phyloP scores from a whole-genome alignment of 1,284 basidiomycete genomes.

The Phylloboletellus chloephorus region DNA sequence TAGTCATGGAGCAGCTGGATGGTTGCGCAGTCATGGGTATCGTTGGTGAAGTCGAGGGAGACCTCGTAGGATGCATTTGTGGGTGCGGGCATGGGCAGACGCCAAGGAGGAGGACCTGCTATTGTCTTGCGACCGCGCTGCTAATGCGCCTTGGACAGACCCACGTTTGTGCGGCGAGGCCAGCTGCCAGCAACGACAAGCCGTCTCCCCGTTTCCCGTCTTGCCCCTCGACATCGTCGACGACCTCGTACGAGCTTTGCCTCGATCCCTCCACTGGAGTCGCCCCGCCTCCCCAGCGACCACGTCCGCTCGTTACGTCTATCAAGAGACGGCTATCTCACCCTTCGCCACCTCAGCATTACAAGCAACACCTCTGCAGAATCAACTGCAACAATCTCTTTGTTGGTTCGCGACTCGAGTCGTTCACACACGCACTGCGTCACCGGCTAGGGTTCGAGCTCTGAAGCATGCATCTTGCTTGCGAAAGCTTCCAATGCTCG shows the following conservation, averaged over 20 bases:
- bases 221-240: conserved; percentile 37
- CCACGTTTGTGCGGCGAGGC: conserved; percentile 30
- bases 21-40: conserved; percentile 58
- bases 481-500: conserved; percentile 26
- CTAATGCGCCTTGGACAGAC: conserved; percentile 24
- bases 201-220: too few relatives aligned
- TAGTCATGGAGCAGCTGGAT: conserved; percentile 63
- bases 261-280: conserved; percentile 30
- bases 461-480: conserved; percentile 32
- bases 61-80: conserved; percentile 51
- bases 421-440: conserved; percentile 35
- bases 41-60: conserved; percentile 63
- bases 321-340: conserved; percentile 33
- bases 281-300: conserved; percentile 22
- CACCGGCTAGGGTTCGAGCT: conserved; percentile 37
- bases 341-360: conserved; percentile 32
- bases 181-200: not conserved
- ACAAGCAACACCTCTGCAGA: conserved; percentile 35
- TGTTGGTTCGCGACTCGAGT: conserved; percentile 27
- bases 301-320: conserved; percentile 32
- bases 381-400: conserved; percentile 28
- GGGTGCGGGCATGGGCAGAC: conserved; percentile 43
- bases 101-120: conserved; percentile 19
- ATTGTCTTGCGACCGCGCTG: conserved; percentile 28
- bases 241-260: conserved; percentile 35